Conservation (phyloP, 441 rosid genomes). For the Cnidoscolus chayamansa region DNA sequence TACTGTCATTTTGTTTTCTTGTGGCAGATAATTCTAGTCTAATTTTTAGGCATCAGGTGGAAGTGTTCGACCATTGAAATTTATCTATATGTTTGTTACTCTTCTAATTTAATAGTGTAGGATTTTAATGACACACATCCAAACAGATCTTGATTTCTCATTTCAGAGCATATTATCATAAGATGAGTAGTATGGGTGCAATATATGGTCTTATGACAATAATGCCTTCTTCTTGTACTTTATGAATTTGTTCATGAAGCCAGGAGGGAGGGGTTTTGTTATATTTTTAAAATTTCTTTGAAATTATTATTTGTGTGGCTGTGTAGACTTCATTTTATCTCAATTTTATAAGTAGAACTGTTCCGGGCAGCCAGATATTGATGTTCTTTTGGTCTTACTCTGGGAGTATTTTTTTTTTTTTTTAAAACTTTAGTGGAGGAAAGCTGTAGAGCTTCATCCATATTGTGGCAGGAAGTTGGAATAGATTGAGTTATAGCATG, state of each 20-base stretch:
- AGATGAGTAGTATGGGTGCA: neutral
- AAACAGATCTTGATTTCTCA: neutral
- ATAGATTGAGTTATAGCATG: neutral
- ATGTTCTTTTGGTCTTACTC: neutral
- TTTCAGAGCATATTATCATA: neutral
- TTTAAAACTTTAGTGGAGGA: neutral
- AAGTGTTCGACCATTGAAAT: neutral
- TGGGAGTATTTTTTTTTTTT: neutral
- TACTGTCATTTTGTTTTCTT: conserved; percentile 7
- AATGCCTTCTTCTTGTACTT: conserved; percentile 9
- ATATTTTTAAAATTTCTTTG: neutral
- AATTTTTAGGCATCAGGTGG: neutral
- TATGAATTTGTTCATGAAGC: neutral
- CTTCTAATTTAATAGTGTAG: neutral
- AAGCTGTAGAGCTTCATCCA: neutral
- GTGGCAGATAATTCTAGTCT: neutral
- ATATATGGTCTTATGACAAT: neutral
- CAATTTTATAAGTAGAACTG: neutral
- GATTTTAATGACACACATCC: neutral
- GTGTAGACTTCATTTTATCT: neutral
- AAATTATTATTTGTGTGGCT: neutral
- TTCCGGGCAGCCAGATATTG: neutral
- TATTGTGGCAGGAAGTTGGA: neutral
- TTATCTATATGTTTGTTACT: neutral
- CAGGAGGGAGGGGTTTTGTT: neutral